Conservation (phyloP, 768 basidiomycete genomes). For the Tylopilus subfusipes region DNA sequence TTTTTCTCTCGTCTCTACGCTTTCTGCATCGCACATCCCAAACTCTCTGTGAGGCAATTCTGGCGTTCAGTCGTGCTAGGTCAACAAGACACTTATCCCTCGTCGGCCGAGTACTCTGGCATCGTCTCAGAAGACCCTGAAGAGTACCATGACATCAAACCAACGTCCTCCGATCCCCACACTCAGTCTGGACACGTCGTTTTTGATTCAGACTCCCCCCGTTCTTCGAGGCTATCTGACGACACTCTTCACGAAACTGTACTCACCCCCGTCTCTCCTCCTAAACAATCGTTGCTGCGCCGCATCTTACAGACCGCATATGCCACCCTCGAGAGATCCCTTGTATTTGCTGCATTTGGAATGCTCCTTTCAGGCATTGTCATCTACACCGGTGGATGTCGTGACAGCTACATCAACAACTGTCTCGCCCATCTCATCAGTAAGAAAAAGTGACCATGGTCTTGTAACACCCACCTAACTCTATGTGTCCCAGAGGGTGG, state of each 20-base stretch:
- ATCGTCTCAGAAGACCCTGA: conserved; percentile 54
- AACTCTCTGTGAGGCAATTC: conserved; percentile 46
- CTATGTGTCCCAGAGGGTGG: conserved; percentile 58
- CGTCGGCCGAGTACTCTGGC: conserved; percentile 51
- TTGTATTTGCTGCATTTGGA: conserved; percentile 71
- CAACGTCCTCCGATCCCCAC: conserved; percentile 23
- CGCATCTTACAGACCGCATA: conserved; percentile 49
- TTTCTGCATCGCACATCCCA: conserved; percentile 44
- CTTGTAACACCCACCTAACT: neutral
- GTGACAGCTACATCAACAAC: conserved; percentile 71
- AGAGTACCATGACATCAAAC: conserved; percentile 49
- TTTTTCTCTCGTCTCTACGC: conserved; percentile 47
- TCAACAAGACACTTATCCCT: conserved; percentile 31
- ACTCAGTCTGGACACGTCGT: conserved; percentile 50
- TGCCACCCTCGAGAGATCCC: conserved; percentile 52
- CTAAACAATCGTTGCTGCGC: conserved; percentile 28
- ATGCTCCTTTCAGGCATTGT: conserved; percentile 68
- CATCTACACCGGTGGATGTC: conserved; percentile 84
- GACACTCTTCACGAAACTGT: conserved; percentile 52
- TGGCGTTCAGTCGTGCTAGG: conserved; percentile 59
- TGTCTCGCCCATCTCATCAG: conserved; percentile 92
- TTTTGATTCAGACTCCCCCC: conserved; percentile 44
- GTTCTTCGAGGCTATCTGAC: conserved; percentile 47
- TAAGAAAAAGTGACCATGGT: conserved; percentile 32
- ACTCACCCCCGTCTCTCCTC: conserved; percentile 6